Conservation (phyloP, 2,329 filamentous ascomycete species). For the Ophiostoma ulmi region DNA sequence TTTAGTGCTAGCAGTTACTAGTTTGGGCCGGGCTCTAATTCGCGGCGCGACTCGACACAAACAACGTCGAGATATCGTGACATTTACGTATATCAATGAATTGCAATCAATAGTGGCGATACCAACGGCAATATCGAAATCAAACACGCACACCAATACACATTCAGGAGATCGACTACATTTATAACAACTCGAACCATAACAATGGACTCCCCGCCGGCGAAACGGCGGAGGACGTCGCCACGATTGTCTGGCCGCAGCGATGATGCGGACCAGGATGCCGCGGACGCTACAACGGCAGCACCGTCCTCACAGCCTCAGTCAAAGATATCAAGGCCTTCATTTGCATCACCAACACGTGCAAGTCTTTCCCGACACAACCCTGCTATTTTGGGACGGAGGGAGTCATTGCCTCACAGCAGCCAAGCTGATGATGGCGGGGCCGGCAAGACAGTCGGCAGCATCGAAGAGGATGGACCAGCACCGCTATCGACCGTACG, state of each 20-base stretch:
- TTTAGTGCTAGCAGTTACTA: slow-evolving; percentile 6
- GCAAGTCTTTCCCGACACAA: slow-evolving; percentile 59
- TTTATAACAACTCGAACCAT: neutral
- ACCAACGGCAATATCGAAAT: neutral
- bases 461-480: slow-evolving; percentile 33
- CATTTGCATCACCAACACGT: slow-evolving; percentile 63
- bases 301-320: slow-evolving; percentile 8
- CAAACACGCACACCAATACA: neutral
- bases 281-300: slow-evolving; percentile 14
- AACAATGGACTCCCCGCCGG: slow-evolving; percentile 44
- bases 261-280: slow-evolving; percentile 20
- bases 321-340: slow-evolving; percentile 40
- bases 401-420: slow-evolving; percentile 30
- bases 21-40: slow-evolving; percentile 2
- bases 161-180: neutral
- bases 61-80: neutral
- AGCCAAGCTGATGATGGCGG: slow-evolving; percentile 9
- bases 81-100: neutral
- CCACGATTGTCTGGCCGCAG: slow-evolving; percentile 44
- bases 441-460: slow-evolving; percentile 23
- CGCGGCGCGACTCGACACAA: slow-evolving; percentile 14
- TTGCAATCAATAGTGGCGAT: neutral
- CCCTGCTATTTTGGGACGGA: slow-evolving; percentile 48
- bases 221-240: slow-evolving; percentile 61
- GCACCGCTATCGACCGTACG: slow-evolving; percentile 25